phyloP scores from a whole-genome alignment of 1,284 basidiomycete genomes.

The Papiliotrema flavescens region DNA sequence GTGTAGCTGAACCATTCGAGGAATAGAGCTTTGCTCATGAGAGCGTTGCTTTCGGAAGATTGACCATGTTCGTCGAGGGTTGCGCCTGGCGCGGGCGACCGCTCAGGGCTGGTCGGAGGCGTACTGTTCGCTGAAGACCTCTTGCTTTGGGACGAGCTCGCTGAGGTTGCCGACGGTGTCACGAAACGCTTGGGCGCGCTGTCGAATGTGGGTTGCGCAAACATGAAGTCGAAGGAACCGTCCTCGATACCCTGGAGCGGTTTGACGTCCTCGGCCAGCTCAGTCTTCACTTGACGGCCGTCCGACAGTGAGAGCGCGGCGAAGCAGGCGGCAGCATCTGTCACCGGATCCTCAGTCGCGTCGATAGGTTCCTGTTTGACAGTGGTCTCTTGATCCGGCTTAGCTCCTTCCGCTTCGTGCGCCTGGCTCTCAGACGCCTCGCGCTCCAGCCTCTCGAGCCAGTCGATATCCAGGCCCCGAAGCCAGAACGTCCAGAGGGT shows the following conservation, averaged over 20 bases:
- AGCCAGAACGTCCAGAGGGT: slow-evolving; percentile 21
- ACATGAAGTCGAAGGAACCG: background rate
- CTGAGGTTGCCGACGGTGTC: background rate
- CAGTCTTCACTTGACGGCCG: background rate
- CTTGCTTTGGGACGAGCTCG: no score
- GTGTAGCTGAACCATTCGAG: background rate
- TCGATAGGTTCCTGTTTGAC: background rate
- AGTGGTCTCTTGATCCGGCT: background rate
- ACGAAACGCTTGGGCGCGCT: background rate
- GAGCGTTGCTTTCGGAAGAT: no score
- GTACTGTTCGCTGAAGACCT: no score
- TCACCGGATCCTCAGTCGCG: background rate
- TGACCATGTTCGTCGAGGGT: no score
- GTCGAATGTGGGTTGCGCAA: background rate
- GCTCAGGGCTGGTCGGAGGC: no score
- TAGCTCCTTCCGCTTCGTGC: background rate
- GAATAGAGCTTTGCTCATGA: background rate
- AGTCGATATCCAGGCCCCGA: slow-evolving; percentile 12
- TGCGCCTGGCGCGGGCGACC: no score
- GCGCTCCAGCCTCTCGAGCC: background rate
- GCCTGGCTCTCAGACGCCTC: background rate
- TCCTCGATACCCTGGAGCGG: background rate
- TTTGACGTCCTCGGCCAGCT: background rate
- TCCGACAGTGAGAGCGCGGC: background rate
- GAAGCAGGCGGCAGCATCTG: background rate